phyloP scores from a whole-genome alignment of 805 yeast genomes.

The Candida ascalaphidarum region DNA sequence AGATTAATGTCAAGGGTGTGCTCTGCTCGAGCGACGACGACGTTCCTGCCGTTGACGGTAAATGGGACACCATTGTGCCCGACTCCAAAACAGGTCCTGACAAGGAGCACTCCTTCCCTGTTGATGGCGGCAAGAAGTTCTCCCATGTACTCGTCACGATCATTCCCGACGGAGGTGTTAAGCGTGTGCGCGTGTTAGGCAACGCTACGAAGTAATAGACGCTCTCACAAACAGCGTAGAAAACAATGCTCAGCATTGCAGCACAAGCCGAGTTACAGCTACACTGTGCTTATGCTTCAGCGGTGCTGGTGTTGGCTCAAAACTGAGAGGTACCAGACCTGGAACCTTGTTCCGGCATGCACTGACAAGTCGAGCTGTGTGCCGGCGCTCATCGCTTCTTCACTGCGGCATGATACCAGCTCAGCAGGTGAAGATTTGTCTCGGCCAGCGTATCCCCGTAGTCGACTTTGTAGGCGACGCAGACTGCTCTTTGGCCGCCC shows the following conservation, averaged over 20 bases:
- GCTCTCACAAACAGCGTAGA: no score
- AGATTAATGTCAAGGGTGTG: conserved; percentile 59
- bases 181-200: conserved; percentile 81
- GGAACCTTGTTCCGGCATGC: no score
- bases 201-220: no score
- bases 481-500: background rate
- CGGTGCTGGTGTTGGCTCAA: no score
- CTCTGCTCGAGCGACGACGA: conserved; percentile 16
- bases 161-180: conserved; percentile 96
- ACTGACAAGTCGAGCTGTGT: no score
- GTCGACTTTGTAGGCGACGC: conserved; percentile 8
- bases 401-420: background rate
- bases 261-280: no score
- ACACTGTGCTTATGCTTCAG: no score
- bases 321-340: no score
- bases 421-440: conserved; percentile 3
- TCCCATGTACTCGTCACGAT: conserved; percentile 75
- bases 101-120: conserved; percentile 56
- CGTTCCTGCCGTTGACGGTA: conserved; percentile 31
- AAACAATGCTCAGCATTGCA: no score
- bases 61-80: conserved; percentile 61
- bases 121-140: conserved; percentile 21
- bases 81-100: conserved; percentile 78
- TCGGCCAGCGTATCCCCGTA: conserved; percentile 11
- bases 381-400: no score